phyloP scores from a whole-genome alignment of 2,329 filamentous ascomycete genomes.

The Colletotrichum neosansevieriae region DNA sequence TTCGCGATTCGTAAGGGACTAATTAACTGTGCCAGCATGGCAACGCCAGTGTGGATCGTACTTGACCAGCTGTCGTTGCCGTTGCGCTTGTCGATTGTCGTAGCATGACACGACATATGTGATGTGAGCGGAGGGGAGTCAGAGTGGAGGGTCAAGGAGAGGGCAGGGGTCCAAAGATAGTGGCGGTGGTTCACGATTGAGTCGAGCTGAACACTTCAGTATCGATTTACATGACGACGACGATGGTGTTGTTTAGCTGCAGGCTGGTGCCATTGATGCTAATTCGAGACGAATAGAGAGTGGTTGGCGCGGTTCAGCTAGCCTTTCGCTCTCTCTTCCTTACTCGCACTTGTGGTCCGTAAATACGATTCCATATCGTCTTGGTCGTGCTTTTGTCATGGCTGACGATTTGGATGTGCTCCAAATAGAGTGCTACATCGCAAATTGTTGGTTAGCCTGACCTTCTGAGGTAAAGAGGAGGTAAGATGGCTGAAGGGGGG shows the following conservation, averaged over 20 bases:
- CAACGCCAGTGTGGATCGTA: conserved; percentile 7
- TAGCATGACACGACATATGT: conserved; percentile 2
- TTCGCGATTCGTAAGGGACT: too few species aligned
- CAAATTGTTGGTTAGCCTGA: not conserved
- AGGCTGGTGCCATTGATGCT: not conserved
- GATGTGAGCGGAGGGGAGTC: conserved; percentile 10
- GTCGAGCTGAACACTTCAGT: too few species aligned
- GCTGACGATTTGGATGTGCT: not conserved
- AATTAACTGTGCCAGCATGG: not conserved
- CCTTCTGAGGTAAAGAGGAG: not conserved
- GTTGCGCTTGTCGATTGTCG: not conserved
- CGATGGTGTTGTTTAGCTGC: not conserved
- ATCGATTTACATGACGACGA: too few species aligned
- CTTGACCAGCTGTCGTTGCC: not conserved
- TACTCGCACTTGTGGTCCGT: not conserved
- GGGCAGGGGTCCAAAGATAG: not conserved
- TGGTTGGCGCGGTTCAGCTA: too few species aligned
- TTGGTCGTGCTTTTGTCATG: conserved; percentile 13
- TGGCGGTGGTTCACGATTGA: too few species aligned
- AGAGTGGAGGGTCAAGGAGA: not conserved
- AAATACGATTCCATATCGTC: conserved; percentile 5
- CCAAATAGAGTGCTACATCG: conserved; percentile 1
- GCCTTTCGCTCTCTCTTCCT: too few species aligned
- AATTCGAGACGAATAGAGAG: conserved; percentile 5
- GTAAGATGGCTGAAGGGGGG: conserved; percentile 16